These are phyloP conservation scores for Phytophthora lateralis DNA, from an alignment of 352 stramenopile genomes.

Conservation along the genomic window DNA sequence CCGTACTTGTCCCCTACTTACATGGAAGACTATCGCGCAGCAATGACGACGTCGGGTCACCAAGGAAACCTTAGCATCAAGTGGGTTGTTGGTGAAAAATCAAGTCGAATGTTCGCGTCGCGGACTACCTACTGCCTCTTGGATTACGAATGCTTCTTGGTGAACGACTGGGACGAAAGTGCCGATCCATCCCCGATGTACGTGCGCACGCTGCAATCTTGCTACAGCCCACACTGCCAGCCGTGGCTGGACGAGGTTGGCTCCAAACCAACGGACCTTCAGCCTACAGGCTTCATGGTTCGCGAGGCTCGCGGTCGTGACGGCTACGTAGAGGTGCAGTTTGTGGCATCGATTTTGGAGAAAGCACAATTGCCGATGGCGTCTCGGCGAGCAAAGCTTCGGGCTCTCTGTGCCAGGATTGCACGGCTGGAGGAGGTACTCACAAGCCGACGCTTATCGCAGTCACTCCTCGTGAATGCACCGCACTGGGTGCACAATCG, in stretches of 20 bases:
- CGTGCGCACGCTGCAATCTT: slow-evolving; percentile 71
- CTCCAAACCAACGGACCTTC: slow-evolving; percentile 50
- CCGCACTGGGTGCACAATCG: slow-evolving; percentile 74
- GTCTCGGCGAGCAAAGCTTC: slow-evolving; percentile 62
- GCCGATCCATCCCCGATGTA: slow-evolving; percentile 62
- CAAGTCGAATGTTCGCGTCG: slow-evolving; percentile 69
- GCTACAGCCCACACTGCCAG: slow-evolving; percentile 63
- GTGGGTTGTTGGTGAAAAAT: slow-evolving; percentile 69
- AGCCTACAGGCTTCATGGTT: slow-evolving; percentile 81
- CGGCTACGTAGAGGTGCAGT: slow-evolving; percentile 75
- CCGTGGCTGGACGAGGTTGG: slow-evolving; percentile 69
- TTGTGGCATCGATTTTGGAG: slow-evolving; percentile 77
- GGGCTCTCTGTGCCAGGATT: slow-evolving; percentile 57
- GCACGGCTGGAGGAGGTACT: slow-evolving; percentile 71
- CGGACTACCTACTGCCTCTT: slow-evolving; percentile 69
- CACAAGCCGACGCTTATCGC: slow-evolving; percentile 70
- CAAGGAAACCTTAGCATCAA: slow-evolving; percentile 75
- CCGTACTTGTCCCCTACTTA: slow-evolving; percentile 37
- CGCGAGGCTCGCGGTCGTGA: slow-evolving; percentile 50
- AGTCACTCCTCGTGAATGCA: slow-evolving; percentile 68
- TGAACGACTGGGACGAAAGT: slow-evolving; percentile 76
- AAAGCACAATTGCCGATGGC: slow-evolving; percentile 64
- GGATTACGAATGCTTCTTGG: slow-evolving; percentile 77
- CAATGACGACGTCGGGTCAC: slow-evolving; percentile 47
- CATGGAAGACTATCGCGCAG: slow-evolving; percentile 53